These are phyloP conservation scores for Trametes versicolor DNA, from an alignment of 1,284 basidiomycete genomes.

Conservation along the genomic window DNA sequence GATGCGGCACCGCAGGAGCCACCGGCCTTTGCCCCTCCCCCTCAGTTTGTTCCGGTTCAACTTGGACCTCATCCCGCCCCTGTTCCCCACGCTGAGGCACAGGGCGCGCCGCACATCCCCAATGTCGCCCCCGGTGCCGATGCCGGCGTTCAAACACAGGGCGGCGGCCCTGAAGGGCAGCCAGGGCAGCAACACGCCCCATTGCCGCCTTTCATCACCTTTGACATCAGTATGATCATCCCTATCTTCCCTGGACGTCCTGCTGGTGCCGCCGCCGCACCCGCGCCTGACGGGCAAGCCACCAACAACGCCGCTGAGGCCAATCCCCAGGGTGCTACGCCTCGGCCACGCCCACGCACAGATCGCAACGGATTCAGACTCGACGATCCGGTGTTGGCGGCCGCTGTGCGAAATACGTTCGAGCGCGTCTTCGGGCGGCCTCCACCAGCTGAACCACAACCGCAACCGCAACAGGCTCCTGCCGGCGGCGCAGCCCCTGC, in stretches of 20 bases:
- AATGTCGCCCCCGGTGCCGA: conserved; percentile 1
- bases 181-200: conserved; percentile 16
- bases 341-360: conserved; percentile 23
- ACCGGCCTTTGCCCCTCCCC: conserved; percentile 15
- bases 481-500: conserved; percentile 11
- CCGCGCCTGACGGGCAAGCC: conserved; percentile 7
- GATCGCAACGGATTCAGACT: conserved; percentile 31
- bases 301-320: conserved; percentile 2
- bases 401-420: conserved; percentile 28
- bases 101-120: conserved; percentile 11
- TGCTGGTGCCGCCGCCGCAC: conserved; percentile 19
- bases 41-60: conserved; percentile 1
- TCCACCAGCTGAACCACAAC: conserved; percentile 17
- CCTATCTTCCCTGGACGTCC: conserved; percentile 29
- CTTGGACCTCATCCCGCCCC: conserved; percentile 5
- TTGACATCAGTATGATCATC: conserved; percentile 34
- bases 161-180: conserved; percentile 9
- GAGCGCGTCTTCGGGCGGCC: conserved; percentile 31
- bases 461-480: conserved; percentile 23
- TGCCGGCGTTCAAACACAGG: conserved; percentile 14
- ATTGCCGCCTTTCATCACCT: conserved; percentile 32
- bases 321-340: conserved; percentile 15
- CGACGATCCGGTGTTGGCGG: conserved; percentile 27
- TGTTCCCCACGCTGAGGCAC: conserved; percentile 8
- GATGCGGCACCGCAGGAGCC: conserved; percentile 17